phyloP scores from a whole-genome alignment of 306 rosid genomes.

The Albizia julibrissin region DNA sequence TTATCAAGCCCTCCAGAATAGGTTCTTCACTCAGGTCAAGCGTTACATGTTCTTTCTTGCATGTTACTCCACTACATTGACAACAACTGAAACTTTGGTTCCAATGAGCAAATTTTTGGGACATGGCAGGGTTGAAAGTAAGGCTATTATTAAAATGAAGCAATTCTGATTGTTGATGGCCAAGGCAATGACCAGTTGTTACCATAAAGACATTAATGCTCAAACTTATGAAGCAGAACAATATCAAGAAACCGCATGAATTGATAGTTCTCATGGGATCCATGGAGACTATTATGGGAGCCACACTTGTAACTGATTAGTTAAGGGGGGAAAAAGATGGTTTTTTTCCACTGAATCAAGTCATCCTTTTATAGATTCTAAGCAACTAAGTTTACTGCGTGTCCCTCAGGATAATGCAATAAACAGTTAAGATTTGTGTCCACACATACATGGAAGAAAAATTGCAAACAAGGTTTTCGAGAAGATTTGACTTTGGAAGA shows the following conservation, averaged over 20 bases:
- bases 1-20: not conserved
- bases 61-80: slow-evolving; percentile 41
- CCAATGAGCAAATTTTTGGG: slow-evolving; percentile 34
- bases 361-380: not conserved
- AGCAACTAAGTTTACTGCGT: not conserved
- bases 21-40: not conserved
- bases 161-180: not conserved
- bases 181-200: not conserved
- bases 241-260: not conserved
- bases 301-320: not conserved
- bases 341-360: not conserved
- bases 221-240: not conserved
- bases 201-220: not conserved
- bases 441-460: not conserved
- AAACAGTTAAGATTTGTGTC: not conserved
- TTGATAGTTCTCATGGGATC: not conserved
- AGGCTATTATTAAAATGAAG: not conserved
- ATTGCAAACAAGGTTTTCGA: not conserved
- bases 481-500: not conserved
- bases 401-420: not conserved
- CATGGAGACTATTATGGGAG: not conserved
- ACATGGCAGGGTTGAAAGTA: not conserved
- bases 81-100: slow-evolving; percentile 18
- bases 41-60: not conserved
- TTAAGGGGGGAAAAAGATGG: not conserved